Evolutionary conservation across 768 basidiomycete genomes (phyloP).

Genomic region (Boletus subcaerulescens): DNA sequence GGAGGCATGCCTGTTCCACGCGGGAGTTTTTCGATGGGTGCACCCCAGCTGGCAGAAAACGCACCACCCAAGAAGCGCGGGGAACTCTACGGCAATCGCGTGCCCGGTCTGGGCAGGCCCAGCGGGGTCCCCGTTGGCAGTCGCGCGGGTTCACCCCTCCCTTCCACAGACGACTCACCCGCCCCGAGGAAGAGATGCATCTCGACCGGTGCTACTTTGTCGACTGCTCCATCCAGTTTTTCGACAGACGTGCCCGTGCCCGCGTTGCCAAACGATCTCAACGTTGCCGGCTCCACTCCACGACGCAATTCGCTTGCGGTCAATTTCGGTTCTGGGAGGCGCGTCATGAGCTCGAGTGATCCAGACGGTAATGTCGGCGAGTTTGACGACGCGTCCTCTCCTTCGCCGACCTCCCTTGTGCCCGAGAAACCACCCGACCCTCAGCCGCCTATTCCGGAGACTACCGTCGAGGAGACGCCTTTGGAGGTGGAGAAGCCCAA

Average conservation of each 20-base stretch:
- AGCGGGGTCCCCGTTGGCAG: slow-evolving; percentile 13
- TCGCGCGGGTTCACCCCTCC: slow-evolving; percentile 18
- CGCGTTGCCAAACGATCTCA: slow-evolving; percentile 18
- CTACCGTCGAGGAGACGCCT: neutral
- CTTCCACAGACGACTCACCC: slow-evolving; percentile 13
- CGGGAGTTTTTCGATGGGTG: slow-evolving; percentile 68
- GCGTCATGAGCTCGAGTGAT: slow-evolving; percentile 16
- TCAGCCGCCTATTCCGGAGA: neutral
- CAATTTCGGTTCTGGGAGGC: slow-evolving; percentile 21
- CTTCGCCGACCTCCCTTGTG: neutral
- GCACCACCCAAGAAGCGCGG: slow-evolving; percentile 50
- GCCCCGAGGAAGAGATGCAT: slow-evolving; percentile 29
- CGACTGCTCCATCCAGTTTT: slow-evolving; percentile 9
- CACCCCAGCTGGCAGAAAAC: slow-evolving; percentile 51
- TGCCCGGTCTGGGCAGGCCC: slow-evolving; percentile 36
- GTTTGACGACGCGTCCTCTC: slow-evolving; percentile 1
- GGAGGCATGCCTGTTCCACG: slow-evolving; percentile 75
- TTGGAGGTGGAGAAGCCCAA: slow-evolving; percentile 3
- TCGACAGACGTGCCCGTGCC: slow-evolving; percentile 24
- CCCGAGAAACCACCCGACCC: slow-evolving; percentile 13
- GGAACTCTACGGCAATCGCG: slow-evolving; percentile 74
- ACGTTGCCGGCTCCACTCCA: neutral
- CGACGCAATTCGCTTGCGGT: slow-evolving; percentile 32
- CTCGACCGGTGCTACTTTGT: slow-evolving; percentile 26
- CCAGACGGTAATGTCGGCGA: neutral